Evolutionary conservation across 495 filamentous ascomycete genomes (phyloP), one percentile per base, ranked within the genome.

Genomic region (Daldinia bambusicola): DNA sequence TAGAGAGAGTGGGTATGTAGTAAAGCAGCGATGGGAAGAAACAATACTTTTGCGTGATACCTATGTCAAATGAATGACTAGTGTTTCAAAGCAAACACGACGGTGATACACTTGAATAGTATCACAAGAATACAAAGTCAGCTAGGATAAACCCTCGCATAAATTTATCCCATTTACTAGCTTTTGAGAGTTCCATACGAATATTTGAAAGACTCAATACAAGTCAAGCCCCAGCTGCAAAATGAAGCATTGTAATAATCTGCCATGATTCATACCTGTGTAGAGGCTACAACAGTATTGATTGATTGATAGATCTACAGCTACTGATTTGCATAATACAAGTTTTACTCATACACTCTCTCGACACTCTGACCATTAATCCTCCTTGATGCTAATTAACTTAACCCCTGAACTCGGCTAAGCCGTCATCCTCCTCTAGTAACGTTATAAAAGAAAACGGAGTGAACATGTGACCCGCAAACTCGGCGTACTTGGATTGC

Each of bases 401-500:
- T 72, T 75, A 84, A 38, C 81, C 81, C 40, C 78, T 66, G 65
- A 82, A 85, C 38, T 83, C 81, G 55, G 74, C 80, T 71, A 85
- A 74, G 67, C 81, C 80, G 66, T 87, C 86, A 55, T 95, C 92
- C 78, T 97, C 93, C 79, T 99, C 95, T 63, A 99, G 80, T 69
- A 98, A 80, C 18, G 88, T 84, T 83, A 90, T 89, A 78, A 98
- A 98, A 75, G 91, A 94, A 79, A 99, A 98, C 8, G 95, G 95
- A 73, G 91, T 84, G 81, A 99, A 98, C 40, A 94, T 84, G 77
- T 95, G 86, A 48, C 95, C 95, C 61, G 94, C 94, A 68, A 97
- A 97, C 78, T 98, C 91, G 83, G 98, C 97, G 84, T 98, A 97
- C 82, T 99, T 99, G 82, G 93, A 95, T 89, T 98, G 98, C n/a